Percentiles rank a stretch among this genome's conserved stretches.
Evolutionary conservation across 495 filamentous ascomycete species (phyloP).

Genomic region (Aspergillus panamensis): DNA sequence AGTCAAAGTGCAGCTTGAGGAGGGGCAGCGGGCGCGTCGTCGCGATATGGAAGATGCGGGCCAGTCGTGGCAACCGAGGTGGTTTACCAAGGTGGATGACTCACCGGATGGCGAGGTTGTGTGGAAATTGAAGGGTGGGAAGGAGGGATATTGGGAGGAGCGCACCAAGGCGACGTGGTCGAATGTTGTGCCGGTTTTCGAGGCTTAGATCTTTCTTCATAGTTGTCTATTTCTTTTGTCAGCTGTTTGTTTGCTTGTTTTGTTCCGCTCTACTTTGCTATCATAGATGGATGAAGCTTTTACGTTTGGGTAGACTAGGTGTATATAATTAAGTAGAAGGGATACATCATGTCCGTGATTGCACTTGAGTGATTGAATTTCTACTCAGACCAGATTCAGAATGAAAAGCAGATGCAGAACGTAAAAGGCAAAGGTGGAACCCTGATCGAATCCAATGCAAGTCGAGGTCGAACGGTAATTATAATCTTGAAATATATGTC

Average conservation of each 20-base stretch:
- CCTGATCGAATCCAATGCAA: too few species aligned
- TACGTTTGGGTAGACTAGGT: background rate
- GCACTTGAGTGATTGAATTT: too few species aligned
- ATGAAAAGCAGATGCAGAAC: too few species aligned
- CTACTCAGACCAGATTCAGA: too few species aligned
- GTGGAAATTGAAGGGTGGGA: constrained; percentile 77
- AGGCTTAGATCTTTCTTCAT: constrained; percentile 22
- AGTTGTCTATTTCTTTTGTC: background rate
- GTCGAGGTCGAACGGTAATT: too few species aligned
- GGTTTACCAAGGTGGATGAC: constrained; percentile 69
- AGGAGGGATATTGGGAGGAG: constrained; percentile 91
- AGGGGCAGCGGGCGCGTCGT: constrained; percentile 73
- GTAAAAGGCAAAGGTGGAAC: too few species aligned
- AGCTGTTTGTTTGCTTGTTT: background rate
- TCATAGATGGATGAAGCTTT: background rate
- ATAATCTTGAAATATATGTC: too few species aligned
- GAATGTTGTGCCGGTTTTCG: constrained; percentile 70
- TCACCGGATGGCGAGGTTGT: constrained; percentile 61
- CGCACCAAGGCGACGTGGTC: constrained; percentile 65
- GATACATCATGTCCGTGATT: too few species aligned
- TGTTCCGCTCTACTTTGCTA: background rate
- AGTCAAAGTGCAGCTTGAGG: constrained; percentile 78
- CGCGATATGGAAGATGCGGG: constrained; percentile 70
- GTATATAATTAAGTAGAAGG: background rate
- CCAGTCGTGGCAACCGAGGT: constrained; percentile 67